Conservation (phyloP, 1,284 basidiomycete species). For the Trichosporon coremiiforme region DNA sequence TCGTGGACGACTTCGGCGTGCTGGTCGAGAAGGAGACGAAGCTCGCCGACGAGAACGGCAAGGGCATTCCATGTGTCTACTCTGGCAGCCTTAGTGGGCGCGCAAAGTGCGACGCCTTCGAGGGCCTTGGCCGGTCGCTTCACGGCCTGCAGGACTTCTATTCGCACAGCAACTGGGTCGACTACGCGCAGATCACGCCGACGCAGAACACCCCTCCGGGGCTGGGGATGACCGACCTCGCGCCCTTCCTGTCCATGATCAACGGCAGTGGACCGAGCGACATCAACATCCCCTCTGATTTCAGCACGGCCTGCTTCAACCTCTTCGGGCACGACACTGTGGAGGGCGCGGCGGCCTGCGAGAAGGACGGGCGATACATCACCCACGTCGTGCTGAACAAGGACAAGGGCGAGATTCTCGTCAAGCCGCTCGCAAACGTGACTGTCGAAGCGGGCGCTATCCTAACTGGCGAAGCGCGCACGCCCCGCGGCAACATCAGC, state of each 20-base stretch:
- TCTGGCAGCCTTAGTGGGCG: constrained; percentile 1
- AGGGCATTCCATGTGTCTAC: constrained; percentile 1
- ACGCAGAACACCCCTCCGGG: background rate
- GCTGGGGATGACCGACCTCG: background rate
- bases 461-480: constrained; percentile 3
- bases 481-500: constrained; percentile 9
- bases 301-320: constrained; percentile 23
- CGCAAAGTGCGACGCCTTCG: constrained; percentile 21
- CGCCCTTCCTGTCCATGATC: constrained; percentile 20
- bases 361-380: constrained; percentile 21
- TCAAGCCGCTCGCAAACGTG: background rate
- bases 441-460: background rate
- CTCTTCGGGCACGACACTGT: constrained; percentile 17
- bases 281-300: constrained; percentile 21
- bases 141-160: constrained; percentile 26
- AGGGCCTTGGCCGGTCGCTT: constrained; percentile 20
- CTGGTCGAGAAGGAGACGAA: background rate
- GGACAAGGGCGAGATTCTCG: constrained; percentile 22
- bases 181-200: background rate
- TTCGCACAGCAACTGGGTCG: constrained; percentile 24
- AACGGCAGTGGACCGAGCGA: constrained; percentile 16
- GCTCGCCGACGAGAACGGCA: constrained; percentile 11
- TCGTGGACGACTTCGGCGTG: constrained; percentile 11
- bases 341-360: constrained; percentile 19
- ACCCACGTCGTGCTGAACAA: constrained; percentile 23